These are phyloP conservation scores for Nidularia pulvinata DNA, from an alignment of 768 basidiomycete genomes.

Conservation along the genomic window DNA sequence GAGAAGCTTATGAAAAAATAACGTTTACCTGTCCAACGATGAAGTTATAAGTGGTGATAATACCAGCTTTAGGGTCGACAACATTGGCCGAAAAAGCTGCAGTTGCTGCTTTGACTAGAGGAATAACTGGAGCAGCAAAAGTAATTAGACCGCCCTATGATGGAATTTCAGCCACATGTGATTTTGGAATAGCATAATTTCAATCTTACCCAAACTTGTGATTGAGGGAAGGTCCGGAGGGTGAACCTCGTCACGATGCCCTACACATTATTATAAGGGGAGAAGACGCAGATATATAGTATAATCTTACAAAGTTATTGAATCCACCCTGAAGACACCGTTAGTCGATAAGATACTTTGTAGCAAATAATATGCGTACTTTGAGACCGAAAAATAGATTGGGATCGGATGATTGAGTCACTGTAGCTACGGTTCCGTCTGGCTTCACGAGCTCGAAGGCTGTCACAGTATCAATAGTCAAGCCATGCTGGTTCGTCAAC, in stretches of 20 bases:
- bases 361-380: slow-evolving; percentile 11
- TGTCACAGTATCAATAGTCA: slow-evolving; percentile 57
- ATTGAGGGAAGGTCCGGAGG: slow-evolving; percentile 51
- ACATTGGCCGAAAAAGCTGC: slow-evolving; percentile 35
- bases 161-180: no score
- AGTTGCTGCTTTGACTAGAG: slow-evolving; percentile 29
- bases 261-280: slow-evolving; percentile 14
- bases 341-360: neutral
- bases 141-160: slow-evolving; percentile 49
- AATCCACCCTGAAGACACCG: slow-evolving; percentile 44
- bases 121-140: slow-evolving; percentile 16
- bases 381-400: slow-evolving; percentile 42
- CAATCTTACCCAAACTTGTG: slow-evolving; percentile 60
- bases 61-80: slow-evolving; percentile 48
- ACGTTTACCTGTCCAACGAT: slow-evolving; percentile 28
- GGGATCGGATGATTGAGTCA: slow-evolving; percentile 28
- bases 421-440: slow-evolving; percentile 38
- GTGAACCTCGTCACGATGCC: slow-evolving; percentile 64
- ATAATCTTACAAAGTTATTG: slow-evolving; percentile 50
- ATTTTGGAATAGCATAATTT: no score
- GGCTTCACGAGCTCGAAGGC: slow-evolving; percentile 60
- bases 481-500: slow-evolving; percentile 59
- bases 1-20: neutral
- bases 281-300: neutral
- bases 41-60: slow-evolving; percentile 46